Percentiles rank a stretch among this genome's conserved stretches.
phyloP scores from a whole-genome alignment of 768 basidiomycete genomes.

The Candolleomyces eurysporus region DNA sequence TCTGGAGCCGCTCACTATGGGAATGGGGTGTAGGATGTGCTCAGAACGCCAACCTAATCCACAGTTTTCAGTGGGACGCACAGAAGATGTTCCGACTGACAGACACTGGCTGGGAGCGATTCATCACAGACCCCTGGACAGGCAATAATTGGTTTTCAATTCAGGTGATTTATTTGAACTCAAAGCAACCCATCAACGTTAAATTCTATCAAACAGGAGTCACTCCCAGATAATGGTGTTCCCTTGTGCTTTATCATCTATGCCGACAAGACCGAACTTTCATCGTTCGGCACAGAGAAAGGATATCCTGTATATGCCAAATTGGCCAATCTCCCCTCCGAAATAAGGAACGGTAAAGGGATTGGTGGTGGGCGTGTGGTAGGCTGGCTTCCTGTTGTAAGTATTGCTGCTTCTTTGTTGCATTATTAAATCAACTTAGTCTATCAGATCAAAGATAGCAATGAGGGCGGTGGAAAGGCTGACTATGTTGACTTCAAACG shows the following conservation, averaged over 20 bases:
- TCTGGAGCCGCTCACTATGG: background rate
- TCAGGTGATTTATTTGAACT: conserved; percentile 5
- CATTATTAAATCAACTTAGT: background rate
- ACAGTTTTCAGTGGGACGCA: background rate
- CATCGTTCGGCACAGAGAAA: conserved; percentile 32
- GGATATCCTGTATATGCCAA: conserved; percentile 34
- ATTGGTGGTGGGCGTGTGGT: conserved; percentile 19
- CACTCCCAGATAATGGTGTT: conserved; percentile 19
- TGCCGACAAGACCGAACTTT: conserved; percentile 38
- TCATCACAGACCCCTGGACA: conserved; percentile 14
- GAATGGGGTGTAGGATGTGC: background rate
- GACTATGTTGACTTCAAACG: conserved; percentile 31
- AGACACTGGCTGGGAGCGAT: background rate
- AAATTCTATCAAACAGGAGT: background rate
- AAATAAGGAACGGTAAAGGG: conserved; percentile 7
- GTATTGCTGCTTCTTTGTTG: background rate
- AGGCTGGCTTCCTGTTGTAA: conserved; percentile 35
- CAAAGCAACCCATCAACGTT: too few relatives aligned
- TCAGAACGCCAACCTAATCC: background rate
- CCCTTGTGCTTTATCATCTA: conserved; percentile 32
- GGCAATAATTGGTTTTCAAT: conserved; percentile 6
- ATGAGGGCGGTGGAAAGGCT: conserved; percentile 23
- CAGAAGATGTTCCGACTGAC: background rate
- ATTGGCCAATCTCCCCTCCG: conserved; percentile 26
- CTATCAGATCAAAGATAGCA: conserved; percentile 26